A percentile compares a stretch with the other conserved stretches of the same genome.
Evolutionary conservation across 257 asterid genomes (phyloP).

Genomic region (Cordia subcordata): DNA sequence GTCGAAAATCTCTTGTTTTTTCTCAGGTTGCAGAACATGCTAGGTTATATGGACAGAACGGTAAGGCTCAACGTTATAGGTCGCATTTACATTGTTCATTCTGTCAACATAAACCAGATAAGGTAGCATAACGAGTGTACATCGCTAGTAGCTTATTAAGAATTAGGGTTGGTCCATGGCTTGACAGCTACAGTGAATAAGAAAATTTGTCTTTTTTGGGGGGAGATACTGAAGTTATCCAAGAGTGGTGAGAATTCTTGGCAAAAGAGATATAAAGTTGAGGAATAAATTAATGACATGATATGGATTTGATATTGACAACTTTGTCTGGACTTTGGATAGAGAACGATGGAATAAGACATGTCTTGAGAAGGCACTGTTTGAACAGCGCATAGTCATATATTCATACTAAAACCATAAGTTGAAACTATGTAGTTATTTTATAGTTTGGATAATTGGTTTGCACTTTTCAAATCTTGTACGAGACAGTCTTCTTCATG

Average conservation of each 20-base stretch:
- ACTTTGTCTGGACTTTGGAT: no score
- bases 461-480: no score
- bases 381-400: no score
- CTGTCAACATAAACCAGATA: neutral
- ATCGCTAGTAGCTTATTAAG: neutral
- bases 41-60: constrained; percentile 74
- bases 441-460: no score
- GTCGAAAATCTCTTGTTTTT: constrained; percentile 6
- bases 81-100: neutral
- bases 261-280: no score
- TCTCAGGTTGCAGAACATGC: constrained; percentile 77
- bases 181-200: neutral
- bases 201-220: neutral
- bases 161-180: neutral
- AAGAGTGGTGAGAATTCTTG: neutral
- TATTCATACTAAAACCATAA: no score
- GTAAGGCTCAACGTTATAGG: constrained; percentile 29
- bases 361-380: no score
- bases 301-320: no score
- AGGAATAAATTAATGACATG: no score
- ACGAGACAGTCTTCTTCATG: no score
- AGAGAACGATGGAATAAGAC: no score
- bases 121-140: neutral
- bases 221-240: neutral
- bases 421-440: no score